Evolutionary conservation across 352 stramenopile species (phyloP).

Genomic region (Phytophthora ohioensis): DNA sequence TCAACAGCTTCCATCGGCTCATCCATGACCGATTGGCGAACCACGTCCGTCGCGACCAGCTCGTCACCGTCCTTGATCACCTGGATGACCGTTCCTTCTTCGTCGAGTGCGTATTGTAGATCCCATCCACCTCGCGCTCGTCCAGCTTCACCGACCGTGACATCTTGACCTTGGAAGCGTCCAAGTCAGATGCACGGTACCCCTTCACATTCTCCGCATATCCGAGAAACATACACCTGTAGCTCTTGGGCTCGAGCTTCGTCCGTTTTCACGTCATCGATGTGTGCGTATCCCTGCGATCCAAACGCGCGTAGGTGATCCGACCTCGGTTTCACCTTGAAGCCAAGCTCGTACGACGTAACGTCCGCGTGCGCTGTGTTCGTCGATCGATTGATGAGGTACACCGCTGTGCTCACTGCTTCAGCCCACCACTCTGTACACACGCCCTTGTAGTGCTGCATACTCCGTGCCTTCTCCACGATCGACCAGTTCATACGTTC

Average conservation of each 20-base stretch:
- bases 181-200: no score
- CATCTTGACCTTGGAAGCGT: no score
- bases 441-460: conserved; percentile 42
- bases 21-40: neutral
- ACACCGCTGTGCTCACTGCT: conserved; percentile 37
- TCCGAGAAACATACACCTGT: conserved; percentile 23
- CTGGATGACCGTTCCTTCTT: no score
- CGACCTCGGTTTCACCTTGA: no score
- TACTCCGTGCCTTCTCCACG: no score
- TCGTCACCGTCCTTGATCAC: neutral
- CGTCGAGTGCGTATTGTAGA: no score
- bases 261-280: conserved; percentile 32
- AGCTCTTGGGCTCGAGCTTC: conserved; percentile 40
- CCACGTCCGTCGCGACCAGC: no score
- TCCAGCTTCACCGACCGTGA: no score
- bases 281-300: conserved; percentile 37
- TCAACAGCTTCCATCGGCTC: neutral
- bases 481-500: conserved; percentile 15
- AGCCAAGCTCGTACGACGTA: no score
- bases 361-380: no score
- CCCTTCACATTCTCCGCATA: conserved; percentile 26
- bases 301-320: conserved; percentile 38
- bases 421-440: conserved; percentile 41
- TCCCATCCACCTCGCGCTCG: no score
- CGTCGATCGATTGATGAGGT: neutral